Evolutionary conservation across 768 basidiomycete species (phyloP).

Genomic region (Termitomyces sp.): DNA sequence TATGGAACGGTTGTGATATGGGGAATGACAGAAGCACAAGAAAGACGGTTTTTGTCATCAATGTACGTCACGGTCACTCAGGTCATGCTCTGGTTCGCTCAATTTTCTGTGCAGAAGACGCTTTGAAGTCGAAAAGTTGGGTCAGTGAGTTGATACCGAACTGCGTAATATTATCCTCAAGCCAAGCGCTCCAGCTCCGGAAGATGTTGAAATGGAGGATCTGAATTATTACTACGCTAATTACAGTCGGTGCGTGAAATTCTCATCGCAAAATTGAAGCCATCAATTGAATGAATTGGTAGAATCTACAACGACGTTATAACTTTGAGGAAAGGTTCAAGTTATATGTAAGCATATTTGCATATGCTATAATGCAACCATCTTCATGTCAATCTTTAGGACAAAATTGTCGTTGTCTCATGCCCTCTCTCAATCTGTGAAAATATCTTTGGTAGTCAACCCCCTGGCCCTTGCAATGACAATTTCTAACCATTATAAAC

Average conservation of each 20-base stretch:
- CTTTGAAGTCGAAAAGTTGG: constrained; percentile 87
- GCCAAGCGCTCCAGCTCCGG: constrained; percentile 45
- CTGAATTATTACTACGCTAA: constrained; percentile 96
- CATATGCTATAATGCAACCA: background rate
- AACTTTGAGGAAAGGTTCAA: constrained; percentile 87
- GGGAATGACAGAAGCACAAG: constrained; percentile 95
- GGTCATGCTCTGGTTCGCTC: background rate
- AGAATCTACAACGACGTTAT: constrained; percentile 98
- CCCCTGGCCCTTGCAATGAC: background rate
- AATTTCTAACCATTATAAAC: background rate
- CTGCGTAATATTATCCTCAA: constrained; percentile 1
- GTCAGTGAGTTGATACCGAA: constrained; percentile 31
- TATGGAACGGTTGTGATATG: constrained; percentile 96
- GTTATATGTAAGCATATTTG: constrained; percentile 77
- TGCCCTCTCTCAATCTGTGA: constrained; percentile 93
- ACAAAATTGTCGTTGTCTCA: constrained; percentile 94
- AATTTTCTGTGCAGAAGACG: constrained; percentile 56
- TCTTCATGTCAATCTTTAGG: constrained; percentile 37
- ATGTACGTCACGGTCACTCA: constrained; percentile 58
- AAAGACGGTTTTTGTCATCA: constrained; percentile 84
- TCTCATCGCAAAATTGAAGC: background rate
- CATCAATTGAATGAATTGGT: constrained; percentile 1
- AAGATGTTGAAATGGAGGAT: constrained; percentile 94
- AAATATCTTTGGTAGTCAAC: constrained; percentile 75
- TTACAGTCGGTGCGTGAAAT: constrained; percentile 71